These are phyloP conservation scores for Brassica nigra DNA, from an alignment of 345 rosid genomes.

Conservation along the genomic window DNA sequence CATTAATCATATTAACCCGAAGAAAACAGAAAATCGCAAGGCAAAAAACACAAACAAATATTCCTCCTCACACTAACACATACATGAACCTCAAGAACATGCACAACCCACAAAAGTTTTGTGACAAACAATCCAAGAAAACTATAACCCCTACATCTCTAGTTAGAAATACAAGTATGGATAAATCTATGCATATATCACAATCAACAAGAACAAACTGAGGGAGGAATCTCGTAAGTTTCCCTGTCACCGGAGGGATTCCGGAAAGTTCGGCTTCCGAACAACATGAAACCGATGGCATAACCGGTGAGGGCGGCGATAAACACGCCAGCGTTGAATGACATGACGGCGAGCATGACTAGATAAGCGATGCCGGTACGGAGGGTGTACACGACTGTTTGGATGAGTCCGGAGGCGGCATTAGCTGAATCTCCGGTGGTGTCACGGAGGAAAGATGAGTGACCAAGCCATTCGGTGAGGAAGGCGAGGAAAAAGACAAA, in stretches of 20 bases:
- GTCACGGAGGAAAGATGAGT: slow-evolving; percentile 32
- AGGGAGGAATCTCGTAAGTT: slow-evolving; percentile 22
- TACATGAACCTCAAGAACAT: slow-evolving; percentile 25
- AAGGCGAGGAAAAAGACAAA: slow-evolving; percentile 62
- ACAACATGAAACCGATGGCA: slow-evolving; percentile 63
- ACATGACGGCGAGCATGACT: slow-evolving; percentile 82
- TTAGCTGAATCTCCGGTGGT: slow-evolving; percentile 49
- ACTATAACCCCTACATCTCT: slow-evolving; percentile 14
- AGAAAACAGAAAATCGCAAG: not conserved
- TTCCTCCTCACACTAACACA: slow-evolving; percentile 2
- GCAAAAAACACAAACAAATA: not conserved
- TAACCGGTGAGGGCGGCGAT: slow-evolving; percentile 70
- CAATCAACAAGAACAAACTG: slow-evolving; percentile 36
- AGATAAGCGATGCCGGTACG: slow-evolving; percentile 62
- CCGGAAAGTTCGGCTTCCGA: slow-evolving; percentile 51
- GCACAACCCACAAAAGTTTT: not conserved
- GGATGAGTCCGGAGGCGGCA: slow-evolving; percentile 53
- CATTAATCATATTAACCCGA: not conserved
- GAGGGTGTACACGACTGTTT: slow-evolving; percentile 55
- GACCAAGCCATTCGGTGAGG: slow-evolving; percentile 57
- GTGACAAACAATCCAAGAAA: slow-evolving; percentile 24
- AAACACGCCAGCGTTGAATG: slow-evolving; percentile 77
- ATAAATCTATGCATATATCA: slow-evolving; percentile 13
- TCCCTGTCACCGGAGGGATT: slow-evolving; percentile 17
- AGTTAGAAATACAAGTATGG: not conserved